These are phyloP conservation scores for Linum usitatissimum DNA, from an alignment of 345 rosid genomes.

Conservation along the genomic window DNA sequence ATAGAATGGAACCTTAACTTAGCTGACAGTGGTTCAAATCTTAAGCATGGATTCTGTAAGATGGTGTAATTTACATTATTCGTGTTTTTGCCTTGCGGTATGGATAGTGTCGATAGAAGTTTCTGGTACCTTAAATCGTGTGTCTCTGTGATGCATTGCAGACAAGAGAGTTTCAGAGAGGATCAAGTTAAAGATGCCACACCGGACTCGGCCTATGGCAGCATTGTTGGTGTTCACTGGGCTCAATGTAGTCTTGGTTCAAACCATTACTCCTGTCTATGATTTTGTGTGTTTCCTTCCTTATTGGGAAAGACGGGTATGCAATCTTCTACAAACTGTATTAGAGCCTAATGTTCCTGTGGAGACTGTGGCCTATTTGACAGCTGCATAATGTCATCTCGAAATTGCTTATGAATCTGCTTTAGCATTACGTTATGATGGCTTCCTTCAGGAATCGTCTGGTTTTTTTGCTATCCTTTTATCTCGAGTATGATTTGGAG, in stretches of 20 bases:
- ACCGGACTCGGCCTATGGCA: constrained; percentile 46
- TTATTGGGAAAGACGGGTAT: constrained; percentile 70
- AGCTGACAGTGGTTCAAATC: neutral
- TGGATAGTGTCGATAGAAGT: neutral
- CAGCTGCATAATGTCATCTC: too few species aligned
- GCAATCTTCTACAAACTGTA: neutral
- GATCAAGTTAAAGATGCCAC: constrained; percentile 32
- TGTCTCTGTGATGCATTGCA: neutral
- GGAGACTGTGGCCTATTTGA: too few species aligned
- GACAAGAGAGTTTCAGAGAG: neutral
- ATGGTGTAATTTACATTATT: neutral
- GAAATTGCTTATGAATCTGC: too few species aligned
- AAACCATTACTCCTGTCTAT: constrained; percentile 49
- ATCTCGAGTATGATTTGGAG: neutral
- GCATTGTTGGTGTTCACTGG: constrained; percentile 49
- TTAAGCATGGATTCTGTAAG: neutral
- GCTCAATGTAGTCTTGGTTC: constrained; percentile 37
- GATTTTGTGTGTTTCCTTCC: constrained; percentile 67
- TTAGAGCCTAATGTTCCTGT: too few species aligned
- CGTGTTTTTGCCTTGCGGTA: neutral
- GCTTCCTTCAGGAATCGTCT: neutral
- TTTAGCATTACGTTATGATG: too few species aligned
- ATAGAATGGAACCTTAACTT: neutral
- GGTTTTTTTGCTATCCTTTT: neutral
- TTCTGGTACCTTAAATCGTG: neutral